Conservation (phyloP, 495 filamentous ascomycete species). For the Acidiella bohemica region DNA sequence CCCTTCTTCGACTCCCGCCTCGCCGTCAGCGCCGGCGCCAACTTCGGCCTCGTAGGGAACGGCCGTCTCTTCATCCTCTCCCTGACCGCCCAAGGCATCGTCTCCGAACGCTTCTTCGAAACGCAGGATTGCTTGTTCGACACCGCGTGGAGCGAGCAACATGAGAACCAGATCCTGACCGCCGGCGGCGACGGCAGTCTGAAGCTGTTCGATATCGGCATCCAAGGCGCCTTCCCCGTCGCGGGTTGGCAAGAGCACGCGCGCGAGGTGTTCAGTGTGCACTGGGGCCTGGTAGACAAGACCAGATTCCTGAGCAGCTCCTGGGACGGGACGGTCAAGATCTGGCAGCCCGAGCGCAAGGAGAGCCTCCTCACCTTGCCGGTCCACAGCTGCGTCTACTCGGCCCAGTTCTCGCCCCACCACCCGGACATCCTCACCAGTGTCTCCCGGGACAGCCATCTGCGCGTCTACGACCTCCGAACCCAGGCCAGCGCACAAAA, state of each 20-base stretch:
- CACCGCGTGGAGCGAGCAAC: slow-evolving; percentile 79
- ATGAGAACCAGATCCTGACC: slow-evolving; percentile 83
- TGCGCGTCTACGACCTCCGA: slow-evolving; percentile 81
- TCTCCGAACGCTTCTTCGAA: slow-evolving; percentile 79
- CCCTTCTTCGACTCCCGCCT: slow-evolving; percentile 92
- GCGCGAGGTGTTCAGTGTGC: slow-evolving; percentile 77
- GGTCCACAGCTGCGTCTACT: slow-evolving; percentile 83
- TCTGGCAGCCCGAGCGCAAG: slow-evolving; percentile 67
- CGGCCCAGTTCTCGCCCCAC: slow-evolving; percentile 66
- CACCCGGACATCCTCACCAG: slow-evolving; percentile 63
- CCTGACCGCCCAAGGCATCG: slow-evolving; percentile 67
- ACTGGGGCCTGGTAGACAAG: slow-evolving; percentile 87
- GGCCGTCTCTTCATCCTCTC: slow-evolving; percentile 72
- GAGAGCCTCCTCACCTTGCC: slow-evolving; percentile 71
- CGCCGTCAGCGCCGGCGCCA: slow-evolving; percentile 71
- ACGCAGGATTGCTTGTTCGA: slow-evolving; percentile 96
- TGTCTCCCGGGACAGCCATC: slow-evolving; percentile 70
- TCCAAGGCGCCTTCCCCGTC: slow-evolving; percentile 70
- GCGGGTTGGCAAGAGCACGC: slow-evolving; percentile 83
- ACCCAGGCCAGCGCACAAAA: slow-evolving; percentile 68
- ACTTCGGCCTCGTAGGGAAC: slow-evolving; percentile 96
- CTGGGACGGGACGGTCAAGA: slow-evolving; percentile 89
- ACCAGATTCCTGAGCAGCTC: slow-evolving; percentile 74
- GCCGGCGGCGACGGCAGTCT: slow-evolving; percentile 84
- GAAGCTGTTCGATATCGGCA: slow-evolving; percentile 77